A percentile compares a stretch with the other conserved stretches of the same genome.
Conservation (phyloP, 306 rosid genomes). For the Castanea mollissima region DNA sequence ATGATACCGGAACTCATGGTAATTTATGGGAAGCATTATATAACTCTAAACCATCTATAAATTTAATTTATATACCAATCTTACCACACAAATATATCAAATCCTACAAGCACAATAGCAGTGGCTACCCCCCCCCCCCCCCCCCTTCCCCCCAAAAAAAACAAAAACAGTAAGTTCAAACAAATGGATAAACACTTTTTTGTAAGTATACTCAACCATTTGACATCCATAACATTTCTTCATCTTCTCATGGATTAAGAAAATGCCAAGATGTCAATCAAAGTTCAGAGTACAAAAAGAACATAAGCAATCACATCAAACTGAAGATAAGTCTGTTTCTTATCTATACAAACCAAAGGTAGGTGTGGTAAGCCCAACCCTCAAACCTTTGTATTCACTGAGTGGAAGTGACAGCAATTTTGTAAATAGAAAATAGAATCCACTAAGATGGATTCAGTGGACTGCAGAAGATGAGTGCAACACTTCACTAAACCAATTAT, state of each 20-base stretch:
- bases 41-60: too few relatives aligned
- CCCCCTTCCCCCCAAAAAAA: too few relatives aligned
- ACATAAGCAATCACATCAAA: neutral
- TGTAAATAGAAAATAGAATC: slow-evolving; percentile 5
- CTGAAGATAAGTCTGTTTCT: neutral
- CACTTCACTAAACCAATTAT: slow-evolving; percentile 23
- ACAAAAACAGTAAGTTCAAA: neutral
- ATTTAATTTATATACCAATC: neutral
- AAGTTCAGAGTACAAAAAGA: neutral
- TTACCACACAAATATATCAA: neutral
- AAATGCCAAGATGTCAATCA: neutral
- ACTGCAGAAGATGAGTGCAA: slow-evolving; percentile 15
- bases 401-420: slow-evolving; percentile 1
- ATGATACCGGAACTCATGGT: too few relatives aligned
- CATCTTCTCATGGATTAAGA: too few relatives aligned
- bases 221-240: neutral
- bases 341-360: slow-evolving; percentile 15
- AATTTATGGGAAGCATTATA: too few relatives aligned
- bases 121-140: neutral
- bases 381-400: neutral
- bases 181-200: neutral
- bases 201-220: neutral
- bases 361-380: neutral
- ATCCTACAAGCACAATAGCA: neutral
- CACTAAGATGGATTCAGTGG: slow-evolving; percentile 29